Base-by-base conservation (phyloP, 495 filamentous ascomycete species). In the Penicillium maclennaniae region DNA sequence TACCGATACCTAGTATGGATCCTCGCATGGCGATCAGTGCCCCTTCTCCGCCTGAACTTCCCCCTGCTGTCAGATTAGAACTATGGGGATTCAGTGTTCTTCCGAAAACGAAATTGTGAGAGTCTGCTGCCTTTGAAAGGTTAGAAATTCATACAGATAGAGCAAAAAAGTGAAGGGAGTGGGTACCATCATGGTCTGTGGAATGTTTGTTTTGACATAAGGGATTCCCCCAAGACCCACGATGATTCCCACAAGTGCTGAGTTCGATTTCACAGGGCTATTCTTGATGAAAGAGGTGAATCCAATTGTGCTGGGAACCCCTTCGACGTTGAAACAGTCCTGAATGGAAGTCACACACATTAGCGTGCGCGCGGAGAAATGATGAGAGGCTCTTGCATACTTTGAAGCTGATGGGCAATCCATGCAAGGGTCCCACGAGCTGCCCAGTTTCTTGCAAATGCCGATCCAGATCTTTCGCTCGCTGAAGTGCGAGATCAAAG, bases 401-500 rank as follows among this genome's bases (percentile, higher is more conserved):
- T 65, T 87, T 87, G 37, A 84, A 72, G 47, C 74, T 80, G 45
- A 87, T 80, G 0, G 84, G 84, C 6, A 87, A 51, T 23, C 84
- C 84, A 52, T 87, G 83, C 0, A 87, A 67, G 0, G 83, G 82
- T 1, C 84, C 84, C 23, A 83, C 64, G 14, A 75, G 68, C 26
- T 73, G 74, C 0, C 66, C 60, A 1, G 62, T 61, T 12, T 56
- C 51, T 17, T 42, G 21, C 9, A 74, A 44, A 47, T 73, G 57
- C 6, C 61, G 59, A 51, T 79, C 76, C 4, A 76, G 51, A 34
- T 69, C 51, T 37, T 59, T 60, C 0, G 75, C 75, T 20, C 58
- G 60, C 25, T 51, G 44, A 9, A 79, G 54, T 9, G 73, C 75
- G 19, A 61, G 42, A 7, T 67, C 54, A 7, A 82, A 79, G 7